These are phyloP conservation scores for Micractinium conductrix DNA, from an alignment of 139 green algal species.

Conservation along the genomic window DNA sequence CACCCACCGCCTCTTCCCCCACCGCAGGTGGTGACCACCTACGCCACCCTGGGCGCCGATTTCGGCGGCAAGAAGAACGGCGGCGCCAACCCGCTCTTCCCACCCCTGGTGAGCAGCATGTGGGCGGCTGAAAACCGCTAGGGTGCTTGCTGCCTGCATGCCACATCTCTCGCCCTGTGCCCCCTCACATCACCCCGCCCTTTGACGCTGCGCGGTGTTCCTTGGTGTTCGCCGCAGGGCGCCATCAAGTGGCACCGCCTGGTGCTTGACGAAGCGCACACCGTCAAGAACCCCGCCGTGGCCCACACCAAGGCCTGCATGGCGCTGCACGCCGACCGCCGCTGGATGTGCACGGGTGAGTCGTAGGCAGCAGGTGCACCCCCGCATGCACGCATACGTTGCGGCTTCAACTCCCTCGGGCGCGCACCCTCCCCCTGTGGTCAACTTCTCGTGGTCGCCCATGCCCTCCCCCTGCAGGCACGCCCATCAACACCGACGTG, in stretches of 20 bases:
- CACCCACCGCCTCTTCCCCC: neutral
- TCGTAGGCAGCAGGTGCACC: neutral
- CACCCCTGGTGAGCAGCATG: too few species aligned
- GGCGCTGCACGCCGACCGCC: slow-evolving; percentile 30
- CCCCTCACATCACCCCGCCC: too few species aligned
- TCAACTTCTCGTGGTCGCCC: too few species aligned
- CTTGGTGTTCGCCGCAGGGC: too few species aligned
- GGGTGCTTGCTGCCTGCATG: too few species aligned
- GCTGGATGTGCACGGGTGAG: slow-evolving; percentile 48
- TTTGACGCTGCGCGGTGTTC: too few species aligned
- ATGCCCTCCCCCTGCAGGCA: slow-evolving; percentile 49
- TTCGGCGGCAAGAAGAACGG: slow-evolving; percentile 24
- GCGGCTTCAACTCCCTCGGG: too few species aligned
- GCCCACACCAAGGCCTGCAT: slow-evolving; percentile 41
- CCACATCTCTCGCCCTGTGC: too few species aligned
- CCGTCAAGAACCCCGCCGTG: slow-evolving; percentile 48
- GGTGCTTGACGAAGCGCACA: slow-evolving; percentile 63
- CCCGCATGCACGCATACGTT: neutral
- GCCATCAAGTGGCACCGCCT: slow-evolving; percentile 58
- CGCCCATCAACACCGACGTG: slow-evolving; percentile 67
- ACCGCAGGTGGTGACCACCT: slow-evolving; percentile 41
- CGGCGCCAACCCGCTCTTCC: slow-evolving; percentile 3
- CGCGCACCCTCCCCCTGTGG: too few species aligned
- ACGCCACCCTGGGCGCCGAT: slow-evolving; percentile 61
- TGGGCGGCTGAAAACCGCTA: too few species aligned